Percentiles rank a stretch among this genome's conserved stretches.
Evolutionary conservation across 225 moss, liverwort and hornwort genomes (phyloP).

Genomic region (Sphagnum tenellum): DNA sequence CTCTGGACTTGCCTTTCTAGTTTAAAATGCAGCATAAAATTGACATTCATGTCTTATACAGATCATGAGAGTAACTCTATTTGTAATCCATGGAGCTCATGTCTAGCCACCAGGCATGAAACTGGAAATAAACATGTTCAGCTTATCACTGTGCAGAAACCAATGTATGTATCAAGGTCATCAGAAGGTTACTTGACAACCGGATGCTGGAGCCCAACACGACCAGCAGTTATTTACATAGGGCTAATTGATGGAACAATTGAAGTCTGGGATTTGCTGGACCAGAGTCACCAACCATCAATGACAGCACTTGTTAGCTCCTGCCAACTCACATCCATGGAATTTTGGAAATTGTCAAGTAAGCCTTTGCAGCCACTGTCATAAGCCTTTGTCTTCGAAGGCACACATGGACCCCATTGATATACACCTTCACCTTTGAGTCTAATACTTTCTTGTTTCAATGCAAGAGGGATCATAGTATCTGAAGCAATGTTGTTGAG

Average conservation of each 20-base stretch:
- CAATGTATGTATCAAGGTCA: slow-evolving; percentile 71
- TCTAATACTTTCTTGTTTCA: no score
- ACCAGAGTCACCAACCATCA: slow-evolving; percentile 82
- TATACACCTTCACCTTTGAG: no score
- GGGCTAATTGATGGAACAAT: slow-evolving; percentile 79
- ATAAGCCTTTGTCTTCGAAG: no score
- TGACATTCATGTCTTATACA: no score
- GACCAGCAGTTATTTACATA: slow-evolving; percentile 69
- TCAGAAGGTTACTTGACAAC: slow-evolving; percentile 65
- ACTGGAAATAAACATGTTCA: not conserved
- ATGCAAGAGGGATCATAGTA: no score
- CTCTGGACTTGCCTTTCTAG: no score
- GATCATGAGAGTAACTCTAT: no score
- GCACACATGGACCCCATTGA: no score
- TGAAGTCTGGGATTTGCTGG: slow-evolving; percentile 89
- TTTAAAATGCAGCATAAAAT: no score
- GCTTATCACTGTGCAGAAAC: slow-evolving; percentile 28
- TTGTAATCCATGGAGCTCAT: not conserved
- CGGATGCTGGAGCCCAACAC: slow-evolving; percentile 93
- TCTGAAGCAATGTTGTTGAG: no score
- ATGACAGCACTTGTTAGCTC: slow-evolving; percentile 65
- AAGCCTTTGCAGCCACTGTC: not conserved
- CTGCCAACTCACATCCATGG: slow-evolving; percentile 74
- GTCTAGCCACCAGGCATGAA: not conserved
- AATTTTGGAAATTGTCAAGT: slow-evolving; percentile 66